Evolutionary conservation across 176 grass and related monocot species (phyloP).

Genomic region (maize (Zea mays)): DNA sequence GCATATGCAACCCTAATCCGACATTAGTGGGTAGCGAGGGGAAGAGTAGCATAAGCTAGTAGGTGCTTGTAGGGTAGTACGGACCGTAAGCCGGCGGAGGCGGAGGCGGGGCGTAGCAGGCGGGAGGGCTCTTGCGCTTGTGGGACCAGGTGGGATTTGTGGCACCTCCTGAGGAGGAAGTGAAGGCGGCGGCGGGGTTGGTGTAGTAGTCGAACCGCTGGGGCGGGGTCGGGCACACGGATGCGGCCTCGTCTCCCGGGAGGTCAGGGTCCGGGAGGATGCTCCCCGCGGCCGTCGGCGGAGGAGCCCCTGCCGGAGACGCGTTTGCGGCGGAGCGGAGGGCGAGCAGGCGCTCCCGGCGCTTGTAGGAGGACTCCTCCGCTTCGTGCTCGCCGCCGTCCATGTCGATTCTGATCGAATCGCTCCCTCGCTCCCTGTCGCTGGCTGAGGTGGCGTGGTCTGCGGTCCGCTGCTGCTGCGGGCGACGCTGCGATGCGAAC

Average conservation of each 20-base stretch:
- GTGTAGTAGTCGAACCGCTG: conserved; percentile 57
- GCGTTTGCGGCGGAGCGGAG: conserved; percentile 38
- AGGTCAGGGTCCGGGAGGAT: conserved; percentile 40
- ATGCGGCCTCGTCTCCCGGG: conserved; percentile 2
- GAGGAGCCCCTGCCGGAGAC: conserved; percentile 11
- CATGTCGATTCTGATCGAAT: conserved; percentile 8
- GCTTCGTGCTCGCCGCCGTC: conserved; percentile 30
- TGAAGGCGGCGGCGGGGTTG: conserved; percentile 55
- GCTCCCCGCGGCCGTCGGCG: background rate
- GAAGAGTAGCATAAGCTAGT: background rate
- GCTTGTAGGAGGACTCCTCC: conserved; percentile 37
- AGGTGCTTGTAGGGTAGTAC: conserved; percentile 1
- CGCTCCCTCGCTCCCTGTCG: background rate
- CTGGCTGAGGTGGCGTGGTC: background rate
- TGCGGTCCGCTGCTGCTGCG: background rate
- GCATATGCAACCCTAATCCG: background rate
- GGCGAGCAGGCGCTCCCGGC: conserved; percentile 53
- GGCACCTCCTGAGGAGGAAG: conserved; percentile 36
- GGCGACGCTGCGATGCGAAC: background rate
- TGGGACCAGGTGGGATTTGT: conserved; percentile 16
- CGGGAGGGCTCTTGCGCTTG: conserved; percentile 36
- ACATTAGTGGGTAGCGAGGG: background rate
- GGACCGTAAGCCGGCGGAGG: conserved; percentile 38
- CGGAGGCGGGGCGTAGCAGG: conserved; percentile 8
- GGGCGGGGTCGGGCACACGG: background rate